Base-by-base conservation (phyloP, 2,329 filamentous ascomycete genomes). In the Akanthomyces muscarius region DNA sequence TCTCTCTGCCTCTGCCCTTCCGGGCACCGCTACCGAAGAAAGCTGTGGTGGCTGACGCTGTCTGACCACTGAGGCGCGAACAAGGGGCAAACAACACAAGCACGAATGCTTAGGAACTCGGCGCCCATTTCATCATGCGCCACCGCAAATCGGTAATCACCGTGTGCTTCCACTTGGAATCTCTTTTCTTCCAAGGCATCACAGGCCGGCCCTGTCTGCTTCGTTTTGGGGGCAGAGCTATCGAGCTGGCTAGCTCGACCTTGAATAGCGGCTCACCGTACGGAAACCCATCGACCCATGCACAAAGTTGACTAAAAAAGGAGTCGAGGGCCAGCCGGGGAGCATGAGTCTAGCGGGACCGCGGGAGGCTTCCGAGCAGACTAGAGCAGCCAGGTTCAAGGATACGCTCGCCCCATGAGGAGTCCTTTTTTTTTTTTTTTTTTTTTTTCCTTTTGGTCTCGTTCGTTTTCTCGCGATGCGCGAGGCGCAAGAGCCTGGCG, bases 91-190 rank as follows among this genome's bases (percentile, higher is more conserved):
- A 48, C 42, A 2, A 23, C 38, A 4, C 30, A 53, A 23, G 33
- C 13, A 16, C 23, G 8, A 36, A 36, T 11, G 8, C 33, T 36
- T 36, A 7, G 33, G 33, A 36, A 30, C 5, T 44, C 11, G 38
- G 36, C 23, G 48, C 23, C 36, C 47, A 42, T 44, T 60, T 52
- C 47, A 28, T 18, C 14, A 21, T 42, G 57, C 56, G 47, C 48
- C 57, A 52, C 57, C 44, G 57, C 41, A 21, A 44, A 44, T 44
- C 38, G 57, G 48, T 60, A 52, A 60, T 60, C 38, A 60, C 57
- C 57, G 38, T 52, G 47, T 25, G 45, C 36, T 41, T 21, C 33
- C 21, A 33, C 45, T 59, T 30, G 6, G 18, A n/a, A 36, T 28
- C 38, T n/a, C 42, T 18, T 18, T 45, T 45, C 41, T 14, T 41